A percentile compares a stretch with the other conserved stretches of the same genome.
phyloP scores from a whole-genome alignment of 2,329 filamentous ascomycete genomes.

The Cyphellophora europaea region DNA sequence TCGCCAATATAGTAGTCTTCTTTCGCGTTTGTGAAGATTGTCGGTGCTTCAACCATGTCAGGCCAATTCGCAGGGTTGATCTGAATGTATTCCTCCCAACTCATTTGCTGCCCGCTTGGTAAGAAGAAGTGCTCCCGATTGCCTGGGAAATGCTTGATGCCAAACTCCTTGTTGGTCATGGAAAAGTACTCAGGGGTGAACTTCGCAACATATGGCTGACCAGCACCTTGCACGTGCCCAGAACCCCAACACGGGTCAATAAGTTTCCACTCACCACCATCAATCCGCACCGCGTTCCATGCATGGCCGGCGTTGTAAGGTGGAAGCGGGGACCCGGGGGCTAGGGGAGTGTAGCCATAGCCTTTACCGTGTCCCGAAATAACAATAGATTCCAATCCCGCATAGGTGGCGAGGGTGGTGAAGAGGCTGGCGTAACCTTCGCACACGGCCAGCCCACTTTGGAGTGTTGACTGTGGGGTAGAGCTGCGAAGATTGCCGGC shows the following conservation, averaged over 20 bases:
- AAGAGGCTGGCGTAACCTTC: constrained; percentile 84
- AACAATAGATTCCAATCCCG: constrained; percentile 68
- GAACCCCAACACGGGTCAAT: constrained; percentile 92
- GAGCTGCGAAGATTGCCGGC: constrained; percentile 56
- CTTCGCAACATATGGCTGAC: constrained; percentile 52
- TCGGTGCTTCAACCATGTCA: constrained; percentile 31
- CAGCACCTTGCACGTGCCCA: constrained; percentile 51
- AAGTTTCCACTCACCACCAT: constrained; percentile 82
- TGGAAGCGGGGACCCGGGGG: constrained; percentile 57
- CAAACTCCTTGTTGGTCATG: constrained; percentile 69
- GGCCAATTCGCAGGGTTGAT: constrained; percentile 44
- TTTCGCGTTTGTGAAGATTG: constrained; percentile 38
- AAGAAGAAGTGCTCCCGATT: constrained; percentile 64
- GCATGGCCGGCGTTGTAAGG: constrained; percentile 62
- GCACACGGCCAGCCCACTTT: constrained; percentile 75
- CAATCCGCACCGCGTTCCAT: constrained; percentile 88
- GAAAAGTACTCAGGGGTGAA: constrained; percentile 58
- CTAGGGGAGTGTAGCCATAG: constrained; percentile 57
- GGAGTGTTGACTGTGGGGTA: constrained; percentile 63
- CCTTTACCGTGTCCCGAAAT: constrained; percentile 80
- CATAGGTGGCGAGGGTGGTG: constrained; percentile 64
- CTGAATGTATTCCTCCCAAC: constrained; percentile 75
- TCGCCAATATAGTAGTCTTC: constrained; percentile 42
- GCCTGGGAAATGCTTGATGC: constrained; percentile 66
- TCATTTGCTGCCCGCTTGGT: constrained; percentile 55